Evolutionary conservation across 495 filamentous ascomycete species (phyloP), one percentile per base, ranked within the genome.

Genomic region (Penicillium cinerascens): DNA sequence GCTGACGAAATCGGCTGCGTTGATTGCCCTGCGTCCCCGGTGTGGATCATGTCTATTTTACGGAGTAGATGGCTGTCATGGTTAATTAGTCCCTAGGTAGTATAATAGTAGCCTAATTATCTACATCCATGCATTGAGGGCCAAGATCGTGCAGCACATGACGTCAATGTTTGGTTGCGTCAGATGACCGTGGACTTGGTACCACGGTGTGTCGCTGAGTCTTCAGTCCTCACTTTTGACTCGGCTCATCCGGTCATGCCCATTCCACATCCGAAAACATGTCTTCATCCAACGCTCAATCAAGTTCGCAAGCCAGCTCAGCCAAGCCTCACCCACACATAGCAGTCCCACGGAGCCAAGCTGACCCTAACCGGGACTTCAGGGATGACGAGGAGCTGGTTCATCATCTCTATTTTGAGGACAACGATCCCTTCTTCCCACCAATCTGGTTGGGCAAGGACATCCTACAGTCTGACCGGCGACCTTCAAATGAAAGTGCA

Each of bases 361-460:
- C 17, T 13, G 26, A 42, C 37, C 54, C 40, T 36, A 59, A 38
- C 6, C 43, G 33, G 36, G 36, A 41, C 21, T 49, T 29, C 18
- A 50, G 41, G 6, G 51, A 60, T 18, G 49, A 56, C 4, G 51
- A 61, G n/a, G 33, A 33, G 9, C 11, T 60, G n/a, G 47, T 55
- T 38, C 71, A 75, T 57, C 60, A 68, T 52, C 69, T 72, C 13
- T 67, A 72, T 43, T 74, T 68, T 22, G 71, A 75, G 43, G 71
- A 75, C 40, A 72, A 75, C 47, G 68, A 67, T 21, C 61, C 65
- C 42, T 75, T 75, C 52, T 75, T 75, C 27, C 68, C 71, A n/a
- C 71, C 71, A 8, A 59, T 33, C 36, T 66, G 63, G 63, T 45
- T 72, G 10, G 67, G 68, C 1, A 55, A 66, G 45, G 55, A 67